Evolutionary conservation across 106 monocot species (phyloP), one percentile per base, ranked within the genome.

Genomic region (Dendrobium officinale): DNA sequence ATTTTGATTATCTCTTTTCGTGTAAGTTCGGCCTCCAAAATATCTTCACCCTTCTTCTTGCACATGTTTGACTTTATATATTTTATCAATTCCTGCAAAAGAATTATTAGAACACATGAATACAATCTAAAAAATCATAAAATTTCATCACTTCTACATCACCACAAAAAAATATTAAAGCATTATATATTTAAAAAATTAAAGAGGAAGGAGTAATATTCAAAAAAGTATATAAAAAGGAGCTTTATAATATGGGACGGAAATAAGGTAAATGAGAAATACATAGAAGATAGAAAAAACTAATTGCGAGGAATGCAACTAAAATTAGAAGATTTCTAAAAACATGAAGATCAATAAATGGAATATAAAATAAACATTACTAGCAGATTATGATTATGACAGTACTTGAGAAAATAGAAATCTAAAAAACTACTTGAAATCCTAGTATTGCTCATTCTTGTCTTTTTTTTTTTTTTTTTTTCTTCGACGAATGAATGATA

Each of bases 1-100:
- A 85, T 88, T 83, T 88, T 90, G 85, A 97, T 89, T 55, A 97
- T 68, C 66, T 97, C 97, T 79, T 75, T 84, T 2, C 97, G 87
- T 80, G 94, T 92, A 82, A 97, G 81, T 84, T 97, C 97, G 42
- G 97, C 56, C 74, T 83, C 79, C 54, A 85, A 88, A 37, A 43
- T 72, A 67, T 86, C 83, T 19, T 85, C 87, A 81, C 82, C 92
- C 44, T 89, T 87, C 80, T 82, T 89, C 83, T 73, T 89, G 41
- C 74, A 80, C 74, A 84, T 80, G 29, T 37, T 81, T 44, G 79
- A 74, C 55, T 90, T 89, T 84, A 97, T 94, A 83, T 88, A 85
- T 72, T 94, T 92, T 81, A 88, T 83, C 64, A 97, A 77, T 79
- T 92, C 97, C 97, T 94, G 86, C 37, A 86, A 82, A 83, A 44